Evolutionary conservation across 768 basidiomycete genomes (phyloP).

Genomic region (Sarcodon aspratus): DNA sequence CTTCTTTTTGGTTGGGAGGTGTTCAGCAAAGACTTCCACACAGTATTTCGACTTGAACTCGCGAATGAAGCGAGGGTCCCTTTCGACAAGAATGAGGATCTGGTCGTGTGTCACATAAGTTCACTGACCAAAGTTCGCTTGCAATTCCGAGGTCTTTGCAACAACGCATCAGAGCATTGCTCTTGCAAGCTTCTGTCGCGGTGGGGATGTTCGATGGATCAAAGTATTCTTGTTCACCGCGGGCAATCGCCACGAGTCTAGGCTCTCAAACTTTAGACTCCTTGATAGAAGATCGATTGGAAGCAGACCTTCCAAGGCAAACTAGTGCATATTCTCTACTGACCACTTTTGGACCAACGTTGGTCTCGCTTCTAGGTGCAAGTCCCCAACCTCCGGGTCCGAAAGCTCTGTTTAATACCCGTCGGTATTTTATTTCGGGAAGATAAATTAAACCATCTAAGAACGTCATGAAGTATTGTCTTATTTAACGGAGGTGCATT

Average conservation of each 20-base stretch:
- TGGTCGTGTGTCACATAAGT: background rate
- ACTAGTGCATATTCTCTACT: conserved; percentile 92
- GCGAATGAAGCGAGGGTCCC: conserved; percentile 94
- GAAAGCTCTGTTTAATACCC: conserved; percentile 86
- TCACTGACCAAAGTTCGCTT: conserved; percentile 80
- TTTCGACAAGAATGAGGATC: conserved; percentile 16
- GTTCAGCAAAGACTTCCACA: conserved; percentile 78
- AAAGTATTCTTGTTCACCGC: conserved; percentile 96
- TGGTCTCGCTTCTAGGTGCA: conserved; percentile 86
- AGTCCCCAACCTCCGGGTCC: conserved; percentile 97
- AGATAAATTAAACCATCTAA: conserved; percentile 89
- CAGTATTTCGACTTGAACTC: conserved; percentile 83
- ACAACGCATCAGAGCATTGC: conserved; percentile 95
- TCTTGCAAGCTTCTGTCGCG: conserved; percentile 90
- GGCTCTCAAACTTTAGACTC: background rate
- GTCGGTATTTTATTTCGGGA: conserved; percentile 93
- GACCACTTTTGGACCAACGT: conserved; percentile 79
- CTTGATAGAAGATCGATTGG: background rate
- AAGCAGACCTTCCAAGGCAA: conserved; percentile 76
- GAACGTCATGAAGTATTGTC: background rate
- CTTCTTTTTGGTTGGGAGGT: conserved; percentile 84
- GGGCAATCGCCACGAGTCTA: conserved; percentile 81
- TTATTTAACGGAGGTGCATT: background rate
- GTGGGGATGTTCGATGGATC: conserved; percentile 85
- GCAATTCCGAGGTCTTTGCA: conserved; percentile 95